These are phyloP conservation scores for Metschnikowia bowlesiae DNA, from an alignment of 805 yeast genomes.

Conservation along the genomic window DNA sequence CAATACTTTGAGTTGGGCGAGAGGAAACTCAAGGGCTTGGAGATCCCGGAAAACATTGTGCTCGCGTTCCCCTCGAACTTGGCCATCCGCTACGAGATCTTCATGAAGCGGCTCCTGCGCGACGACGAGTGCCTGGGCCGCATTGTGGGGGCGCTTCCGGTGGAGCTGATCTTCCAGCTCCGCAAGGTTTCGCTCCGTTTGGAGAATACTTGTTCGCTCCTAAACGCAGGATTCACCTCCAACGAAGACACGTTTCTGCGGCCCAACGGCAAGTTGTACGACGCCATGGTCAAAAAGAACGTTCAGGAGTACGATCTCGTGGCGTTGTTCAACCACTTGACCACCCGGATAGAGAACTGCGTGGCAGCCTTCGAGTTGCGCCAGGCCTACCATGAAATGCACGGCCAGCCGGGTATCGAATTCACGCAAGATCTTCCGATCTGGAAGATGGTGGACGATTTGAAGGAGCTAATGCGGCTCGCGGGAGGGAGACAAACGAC, in stretches of 20 bases:
- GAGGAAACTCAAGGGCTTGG: slow-evolving; percentile 86
- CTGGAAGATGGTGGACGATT: slow-evolving; percentile 24
- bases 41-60: slow-evolving; percentile 84
- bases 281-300: slow-evolving; percentile 16
- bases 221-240: slow-evolving; percentile 39
- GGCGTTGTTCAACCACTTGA: slow-evolving; percentile 56
- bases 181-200: slow-evolving; percentile 52
- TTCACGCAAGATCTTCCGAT: slow-evolving; percentile 19
- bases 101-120: slow-evolving; percentile 24
- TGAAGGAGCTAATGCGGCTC: slow-evolving; percentile 13
- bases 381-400: slow-evolving; percentile 18
- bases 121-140: slow-evolving; percentile 21
- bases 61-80: slow-evolving; percentile 68
- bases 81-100: slow-evolving; percentile 52
- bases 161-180: slow-evolving; percentile 46
- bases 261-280: slow-evolving; percentile 23
- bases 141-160: slow-evolving; percentile 36
- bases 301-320: slow-evolving; percentile 42
- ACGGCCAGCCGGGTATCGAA: slow-evolving; percentile 24
- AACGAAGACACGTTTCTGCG: slow-evolving; percentile 25
- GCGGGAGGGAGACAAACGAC: neutral
- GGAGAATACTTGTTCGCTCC: slow-evolving; percentile 52
- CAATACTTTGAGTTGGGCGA: slow-evolving; percentile 71
- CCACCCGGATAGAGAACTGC: slow-evolving; percentile 65
- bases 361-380: slow-evolving; percentile 35